A percentile compares a stretch with the other conserved stretches of the same genome.
phyloP scores from a whole-genome alignment of 768 basidiomycete species.

The Galerina marginata region DNA sequence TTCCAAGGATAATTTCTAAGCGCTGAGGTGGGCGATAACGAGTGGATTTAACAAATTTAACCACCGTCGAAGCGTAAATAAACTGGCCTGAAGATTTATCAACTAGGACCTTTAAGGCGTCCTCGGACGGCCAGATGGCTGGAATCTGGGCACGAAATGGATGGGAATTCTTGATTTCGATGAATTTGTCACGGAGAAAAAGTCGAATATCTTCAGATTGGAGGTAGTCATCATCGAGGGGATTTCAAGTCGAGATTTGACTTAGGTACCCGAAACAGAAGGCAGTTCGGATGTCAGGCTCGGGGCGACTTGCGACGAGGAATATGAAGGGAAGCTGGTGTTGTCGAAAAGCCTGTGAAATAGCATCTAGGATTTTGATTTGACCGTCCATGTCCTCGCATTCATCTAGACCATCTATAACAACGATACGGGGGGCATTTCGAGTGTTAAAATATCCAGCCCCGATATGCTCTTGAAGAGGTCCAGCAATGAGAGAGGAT shows the following conservation, averaged over 20 bases:
- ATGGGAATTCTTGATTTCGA: slow-evolving; percentile 6
- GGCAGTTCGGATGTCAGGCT: slow-evolving; percentile 1
- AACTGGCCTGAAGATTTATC: slow-evolving; percentile 20
- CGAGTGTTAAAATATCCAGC: not conserved
- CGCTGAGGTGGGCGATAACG: not conserved
- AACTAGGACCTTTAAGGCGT: not conserved
- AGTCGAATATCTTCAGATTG: slow-evolving; percentile 8
- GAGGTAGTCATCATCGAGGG: slow-evolving; percentile 10
- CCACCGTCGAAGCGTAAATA: slow-evolving; percentile 15
- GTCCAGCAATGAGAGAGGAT: not conserved
- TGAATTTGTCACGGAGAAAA: slow-evolving; percentile 7
- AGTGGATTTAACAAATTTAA: slow-evolving; percentile 7
- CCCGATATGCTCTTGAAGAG: not conserved
- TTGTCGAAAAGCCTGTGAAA: not conserved
- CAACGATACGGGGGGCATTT: not conserved
- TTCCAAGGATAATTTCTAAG: slow-evolving; percentile 4
- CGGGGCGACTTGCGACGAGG: slow-evolving; percentile 14
- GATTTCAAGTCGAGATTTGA: not conserved
- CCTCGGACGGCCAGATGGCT: slow-evolving; percentile 2
- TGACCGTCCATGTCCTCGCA: slow-evolving; percentile 7
- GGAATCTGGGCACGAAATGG: not conserved
- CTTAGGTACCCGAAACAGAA: not conserved
- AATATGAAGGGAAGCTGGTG: slow-evolving; percentile 6
- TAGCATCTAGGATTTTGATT: not conserved
- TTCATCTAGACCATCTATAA: slow-evolving; percentile 21